Base-by-base conservation (phyloP, 495 filamentous ascomycete genomes). In the Hypomontagnella submonticulosa region DNA sequence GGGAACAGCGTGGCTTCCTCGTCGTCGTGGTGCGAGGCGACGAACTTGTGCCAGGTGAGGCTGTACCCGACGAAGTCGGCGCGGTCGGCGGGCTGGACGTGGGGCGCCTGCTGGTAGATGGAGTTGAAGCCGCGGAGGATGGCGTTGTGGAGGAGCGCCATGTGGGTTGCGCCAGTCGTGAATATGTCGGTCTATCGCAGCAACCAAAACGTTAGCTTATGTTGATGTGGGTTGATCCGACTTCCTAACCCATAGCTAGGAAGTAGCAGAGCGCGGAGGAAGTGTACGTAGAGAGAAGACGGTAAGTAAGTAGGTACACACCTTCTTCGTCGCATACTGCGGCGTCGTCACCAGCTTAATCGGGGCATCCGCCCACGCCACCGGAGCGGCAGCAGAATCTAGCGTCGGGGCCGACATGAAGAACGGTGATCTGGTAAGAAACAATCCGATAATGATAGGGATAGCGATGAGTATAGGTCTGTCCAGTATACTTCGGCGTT, bases 121-220 rank as follows among this genome's bases (percentile, higher is more conserved):
- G 82, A 83, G 72, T 88, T 88, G 71, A 80, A 84, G 58, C 83
- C 84, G 36, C 85, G 84, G 38, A 88, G 72, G 61, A 86, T 84
- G 34, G 79, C 77, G 72, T 88, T 88, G 74, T 88, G 81, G 55
- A 86, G 74, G 48, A 85, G 70, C 1, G 83, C 81, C 85, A 88
- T 88, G 65, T 87, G 83, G 11, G 84, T 84, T 4, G 85, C 83
- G 27, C 80, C 80, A 2, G 79, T 76, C 3, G 79, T 80, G 67
- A 83, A 83, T 64, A 83, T 71, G 64, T 83, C 80, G 37, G 79
- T 79, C 80, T 80, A 33, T 30, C 10, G 11, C 2, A 7, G 15
- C 18, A 27, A 13, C n/a, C 33, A 7, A 5, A 15, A 27, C 4
- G 23, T 65, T 48, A 57, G 54, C n/a, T 11, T 4, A 52, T 51